Evolutionary conservation across 805 yeast genomes (phyloP).

Genomic region (Hanseniaspora thailandica): DNA sequence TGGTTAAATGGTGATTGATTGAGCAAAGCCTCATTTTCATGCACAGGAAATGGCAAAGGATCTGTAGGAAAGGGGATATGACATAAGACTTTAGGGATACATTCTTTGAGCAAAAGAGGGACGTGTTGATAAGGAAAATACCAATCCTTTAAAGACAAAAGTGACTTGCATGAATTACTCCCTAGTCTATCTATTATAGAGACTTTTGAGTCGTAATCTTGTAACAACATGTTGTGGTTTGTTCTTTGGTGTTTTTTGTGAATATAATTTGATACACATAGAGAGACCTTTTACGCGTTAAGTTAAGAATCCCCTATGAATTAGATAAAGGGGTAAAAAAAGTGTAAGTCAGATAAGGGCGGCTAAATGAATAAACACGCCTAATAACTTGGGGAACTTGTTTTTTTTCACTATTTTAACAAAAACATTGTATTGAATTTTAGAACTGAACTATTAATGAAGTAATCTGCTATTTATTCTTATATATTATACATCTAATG

Average conservation of each 20-base stretch:
- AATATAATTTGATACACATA: too few species aligned
- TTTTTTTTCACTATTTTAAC: background rate
- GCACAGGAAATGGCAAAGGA: too few species aligned
- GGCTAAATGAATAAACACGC: too few species aligned
- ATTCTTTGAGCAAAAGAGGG: too few species aligned
- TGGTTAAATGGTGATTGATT: background rate
- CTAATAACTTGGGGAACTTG: too few species aligned
- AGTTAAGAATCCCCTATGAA: background rate
- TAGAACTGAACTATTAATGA: background rate
- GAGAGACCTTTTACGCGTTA: too few species aligned
- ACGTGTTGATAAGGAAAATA: background rate
- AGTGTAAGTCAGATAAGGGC: too few species aligned
- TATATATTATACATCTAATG: background rate
- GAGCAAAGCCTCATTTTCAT: too few species aligned
- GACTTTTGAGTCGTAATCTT: background rate
- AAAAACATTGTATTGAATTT: background rate
- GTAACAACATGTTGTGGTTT: background rate
- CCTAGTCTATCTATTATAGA: too few species aligned
- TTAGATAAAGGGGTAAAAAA: too few species aligned
- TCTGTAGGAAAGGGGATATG: background rate
- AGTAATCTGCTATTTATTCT: background rate
- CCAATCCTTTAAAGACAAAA: background rate
- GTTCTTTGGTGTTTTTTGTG: background rate
- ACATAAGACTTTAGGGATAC: background rate
- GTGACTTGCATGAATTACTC: too few species aligned